These are phyloP conservation scores for Rhizophora mangle DNA, from an alignment of 345 rosid genomes.

Conservation along the genomic window DNA sequence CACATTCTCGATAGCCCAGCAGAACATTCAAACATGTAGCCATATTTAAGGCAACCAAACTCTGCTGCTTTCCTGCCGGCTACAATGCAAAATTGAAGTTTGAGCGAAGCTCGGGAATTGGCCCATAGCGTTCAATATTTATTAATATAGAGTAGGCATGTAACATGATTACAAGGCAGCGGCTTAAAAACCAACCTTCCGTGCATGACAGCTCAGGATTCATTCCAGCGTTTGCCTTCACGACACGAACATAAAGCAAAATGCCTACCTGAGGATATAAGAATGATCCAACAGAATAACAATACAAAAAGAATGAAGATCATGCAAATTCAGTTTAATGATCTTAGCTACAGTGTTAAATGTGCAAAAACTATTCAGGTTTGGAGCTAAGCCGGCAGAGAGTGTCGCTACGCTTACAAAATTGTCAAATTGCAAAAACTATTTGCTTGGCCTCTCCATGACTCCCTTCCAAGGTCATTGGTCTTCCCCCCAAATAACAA, in stretches of 20 bases:
- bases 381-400: background rate
- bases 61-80: slow-evolving; percentile 78
- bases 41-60: slow-evolving; percentile 69
- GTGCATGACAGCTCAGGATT: slow-evolving; percentile 72
- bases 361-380: no score
- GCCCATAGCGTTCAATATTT: background rate
- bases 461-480: no score
- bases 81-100: slow-evolving; percentile 21
- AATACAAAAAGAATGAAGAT: background rate
- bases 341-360: no score
- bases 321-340: background rate
- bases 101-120: slow-evolving; percentile 6
- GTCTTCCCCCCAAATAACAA: no score
- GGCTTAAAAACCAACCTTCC: slow-evolving; percentile 45
- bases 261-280: slow-evolving; percentile 52
- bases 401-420: background rate
- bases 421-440: background rate
- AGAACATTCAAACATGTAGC: slow-evolving; percentile 80
- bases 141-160: background rate
- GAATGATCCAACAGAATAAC: background rate
- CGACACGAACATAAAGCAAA: slow-evolving; percentile 66
- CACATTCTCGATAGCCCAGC: slow-evolving; percentile 78
- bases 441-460: no score
- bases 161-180: slow-evolving; percentile 4
- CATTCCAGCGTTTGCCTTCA: slow-evolving; percentile 68